Base-by-base conservation (phyloP, 345 rosid genomes). In the Toxicodendron radicans region DNA sequence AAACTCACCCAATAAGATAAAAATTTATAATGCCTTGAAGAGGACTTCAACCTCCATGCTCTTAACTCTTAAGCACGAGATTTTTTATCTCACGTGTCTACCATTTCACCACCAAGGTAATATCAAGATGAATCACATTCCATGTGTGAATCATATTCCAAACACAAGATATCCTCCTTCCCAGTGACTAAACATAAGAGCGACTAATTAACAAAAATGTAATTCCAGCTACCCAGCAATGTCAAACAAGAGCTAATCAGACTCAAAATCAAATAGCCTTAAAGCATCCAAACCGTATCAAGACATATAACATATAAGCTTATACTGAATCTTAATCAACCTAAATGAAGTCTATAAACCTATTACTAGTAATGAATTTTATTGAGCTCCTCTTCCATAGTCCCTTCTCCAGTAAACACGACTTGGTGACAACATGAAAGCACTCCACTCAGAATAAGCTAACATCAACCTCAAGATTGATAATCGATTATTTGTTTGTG, bases 21-120 rank as follows among this genome's bases (percentile, higher is more conserved):
- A 27, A 35, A 35, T 5, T 35, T 10, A 43, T 65, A 20, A 45
- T 65, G 69, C 20, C 69, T 64, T 65, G 54, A 65, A 65, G 35
- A 46, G 53, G 69, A 65, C 69, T 65, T 43, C 12, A 45, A 65
- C 20, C 69, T 46, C 56, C 56, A 46, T 11, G 38, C 38, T 35
- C 38, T n/a, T n/a, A n/a, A 32, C 69, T 65, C 35, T 45, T 20
- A 8, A 46, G 53, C 53, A 21, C 35, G 1, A 65, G n/a, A 45
- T 5, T 46, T 43, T 27, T 4, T n/a, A 10, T 33, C 45, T 53
- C 17, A 43, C 2, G 30, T 68, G 30, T 70, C 73, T 57, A 58
- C 11, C 64, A 38, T 41, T 20, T 41, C 53, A 35, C 60, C 60
- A 52, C 48, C 46, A 51, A 68, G 52, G 52, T 53, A 70, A 4